Percentiles rank a stretch among this genome's conserved stretches.
Conservation (phyloP, 208 protist genomes). For the Blastocrithidia nonstop region DNA sequence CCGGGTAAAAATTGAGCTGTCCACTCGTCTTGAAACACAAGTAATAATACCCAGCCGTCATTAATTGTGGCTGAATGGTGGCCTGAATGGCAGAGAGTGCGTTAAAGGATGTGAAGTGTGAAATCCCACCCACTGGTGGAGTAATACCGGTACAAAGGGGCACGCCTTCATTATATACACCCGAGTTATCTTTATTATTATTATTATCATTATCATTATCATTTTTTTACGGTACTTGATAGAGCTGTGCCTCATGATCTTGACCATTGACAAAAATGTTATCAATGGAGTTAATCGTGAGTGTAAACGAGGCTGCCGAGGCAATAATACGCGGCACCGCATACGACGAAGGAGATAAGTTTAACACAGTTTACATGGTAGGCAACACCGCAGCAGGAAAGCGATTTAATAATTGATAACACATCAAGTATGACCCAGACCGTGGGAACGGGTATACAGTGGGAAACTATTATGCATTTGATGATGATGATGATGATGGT, state of each 20-base stretch:
- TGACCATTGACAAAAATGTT: slow-evolving; percentile 37
- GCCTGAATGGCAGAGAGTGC: slow-evolving; percentile 18
- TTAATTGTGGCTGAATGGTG: slow-evolving; percentile 31
- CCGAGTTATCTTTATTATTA: background rate
- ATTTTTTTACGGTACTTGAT: slow-evolving; percentile 9
- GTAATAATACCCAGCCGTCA: slow-evolving; percentile 48
- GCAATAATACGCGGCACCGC: slow-evolving; percentile 30
- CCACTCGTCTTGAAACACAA: slow-evolving; percentile 71
- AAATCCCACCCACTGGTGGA: slow-evolving; percentile 23
- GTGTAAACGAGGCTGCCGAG: slow-evolving; percentile 28
- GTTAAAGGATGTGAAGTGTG: slow-evolving; percentile 55
- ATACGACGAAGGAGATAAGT: slow-evolving; percentile 64
- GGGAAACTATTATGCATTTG: slow-evolving; percentile 5
- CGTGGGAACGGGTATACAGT: slow-evolving; percentile 30
- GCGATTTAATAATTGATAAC: slow-evolving; percentile 30
- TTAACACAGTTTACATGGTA: slow-evolving; percentile 16
- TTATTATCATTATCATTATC: background rate
- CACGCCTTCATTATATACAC: slow-evolving; percentile 4
- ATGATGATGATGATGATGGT: background rate
- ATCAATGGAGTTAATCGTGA: slow-evolving; percentile 42
- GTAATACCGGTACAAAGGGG: slow-evolving; percentile 25
- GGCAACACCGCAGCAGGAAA: slow-evolving; percentile 60
- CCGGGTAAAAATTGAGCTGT: slow-evolving; percentile 26
- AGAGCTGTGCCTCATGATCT: slow-evolving; percentile 30
- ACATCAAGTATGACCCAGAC: slow-evolving; percentile 45